Base-by-base conservation (phyloP, 116 monocot genomes). In the Dioscorea cayenensis region DNA sequence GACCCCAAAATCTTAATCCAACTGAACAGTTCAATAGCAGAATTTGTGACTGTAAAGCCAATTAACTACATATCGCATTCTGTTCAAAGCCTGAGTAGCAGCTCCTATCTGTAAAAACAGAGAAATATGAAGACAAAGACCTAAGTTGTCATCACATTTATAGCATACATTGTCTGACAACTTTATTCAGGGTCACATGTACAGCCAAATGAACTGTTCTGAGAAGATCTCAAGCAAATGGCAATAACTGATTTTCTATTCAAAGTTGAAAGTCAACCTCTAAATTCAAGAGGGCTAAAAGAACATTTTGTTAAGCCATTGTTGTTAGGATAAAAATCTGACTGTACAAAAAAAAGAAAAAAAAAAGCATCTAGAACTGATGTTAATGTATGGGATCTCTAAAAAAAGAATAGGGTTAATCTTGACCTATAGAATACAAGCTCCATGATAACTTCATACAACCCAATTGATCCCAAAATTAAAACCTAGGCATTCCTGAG, bases 381-480 rank as follows among this genome's bases (percentile, higher is more conserved):
- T 62, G 62, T 62, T 55, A 16, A 62, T 62, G 62, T 62, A 62
- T 9, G 25, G 62, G 62, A 22, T 62, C 22, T 27, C 62, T 23
- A 62, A 62, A 17, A 11, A 62, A 62, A 62, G 23, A 62, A 62
- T 62, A 62, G n/a, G 62, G 62, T 62, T 27, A 62, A 62, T 62
- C 25, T 62, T 62, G 21, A 62, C 23, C 62, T 62, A 62, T 27
- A 62, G 62, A 55, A 20, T 62, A 62, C 62, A 62, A 62, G 62
- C 23, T 62, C 62, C 62, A 62, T 20, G 21, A 62, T 27, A 62
- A 62, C 62, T 62, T 21, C 62, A 62, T 20, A 43, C 62, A 23
- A 62, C 23, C 25, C 11, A 62, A 62, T 62, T 62, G 23, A 27
- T 27, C 62, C 62, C 62, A 5, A 62, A 62, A 43, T 10, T 23